Percentiles rank a stretch among this genome's conserved stretches.
phyloP scores from a whole-genome alignment of 208 protist species.

The Leptomonas seymouri region DNA sequence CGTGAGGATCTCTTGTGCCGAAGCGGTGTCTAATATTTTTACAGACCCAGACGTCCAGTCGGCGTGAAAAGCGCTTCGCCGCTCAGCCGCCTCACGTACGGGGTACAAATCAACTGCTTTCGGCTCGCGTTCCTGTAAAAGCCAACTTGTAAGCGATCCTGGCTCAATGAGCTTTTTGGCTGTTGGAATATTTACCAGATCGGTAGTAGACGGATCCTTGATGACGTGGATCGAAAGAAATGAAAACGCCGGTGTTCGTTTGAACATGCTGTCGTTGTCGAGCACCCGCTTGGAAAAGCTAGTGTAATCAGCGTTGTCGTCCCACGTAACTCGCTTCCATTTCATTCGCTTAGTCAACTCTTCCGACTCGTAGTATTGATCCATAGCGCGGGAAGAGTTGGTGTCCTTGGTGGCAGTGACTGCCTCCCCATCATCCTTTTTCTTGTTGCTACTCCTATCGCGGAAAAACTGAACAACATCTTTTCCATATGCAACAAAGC shows the following conservation, averaged over 20 bases:
- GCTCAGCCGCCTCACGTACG: slow-evolving; percentile 18
- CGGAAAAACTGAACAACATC: slow-evolving; percentile 49
- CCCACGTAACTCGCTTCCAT: slow-evolving; percentile 93
- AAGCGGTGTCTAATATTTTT: slow-evolving; percentile 86
- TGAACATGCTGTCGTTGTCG: slow-evolving; percentile 88
- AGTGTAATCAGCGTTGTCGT: slow-evolving; percentile 87
- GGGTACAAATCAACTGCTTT: slow-evolving; percentile 58
- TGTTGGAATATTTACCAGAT: slow-evolving; percentile 52
- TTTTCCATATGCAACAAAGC: slow-evolving; percentile 75
- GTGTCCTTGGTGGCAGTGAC: not conserved
- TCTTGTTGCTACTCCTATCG: slow-evolving; percentile 4
- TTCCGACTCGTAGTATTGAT: slow-evolving; percentile 90
- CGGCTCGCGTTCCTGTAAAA: slow-evolving; percentile 77
- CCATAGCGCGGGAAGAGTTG: slow-evolving; percentile 47
- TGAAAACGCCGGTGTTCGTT: slow-evolving; percentile 83
- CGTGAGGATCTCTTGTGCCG: slow-evolving; percentile 84
- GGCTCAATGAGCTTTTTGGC: slow-evolving; percentile 48
- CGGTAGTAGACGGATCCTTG: slow-evolving; percentile 63
- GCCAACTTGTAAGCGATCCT: slow-evolving; percentile 76
- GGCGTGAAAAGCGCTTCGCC: slow-evolving; percentile 71
- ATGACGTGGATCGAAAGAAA: slow-evolving; percentile 88
- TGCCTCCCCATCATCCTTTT: slow-evolving; percentile 14
- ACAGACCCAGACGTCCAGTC: slow-evolving; percentile 90
- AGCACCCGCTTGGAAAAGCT: slow-evolving; percentile 84
- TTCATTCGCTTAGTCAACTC: slow-evolving; percentile 92